Base-by-base conservation (phyloP, 192 early-diverging fungal genomes). In the Backusella mclennaniae region DNA sequence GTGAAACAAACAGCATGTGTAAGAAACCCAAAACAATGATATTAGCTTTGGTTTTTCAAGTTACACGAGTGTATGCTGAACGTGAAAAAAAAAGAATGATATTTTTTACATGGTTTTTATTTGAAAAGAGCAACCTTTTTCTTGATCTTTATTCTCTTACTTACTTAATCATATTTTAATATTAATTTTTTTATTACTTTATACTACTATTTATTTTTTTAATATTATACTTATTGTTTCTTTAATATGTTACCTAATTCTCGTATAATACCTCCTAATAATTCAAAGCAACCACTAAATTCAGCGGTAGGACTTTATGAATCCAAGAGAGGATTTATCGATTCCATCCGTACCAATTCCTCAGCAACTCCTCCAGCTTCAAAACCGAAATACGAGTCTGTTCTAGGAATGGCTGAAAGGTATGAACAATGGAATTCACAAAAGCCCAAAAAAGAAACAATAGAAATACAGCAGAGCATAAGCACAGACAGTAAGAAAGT, bases 211-310 rank as follows among this genome's bases (percentile, higher is more conserved):
- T 63, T 63, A 63, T 52, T 70, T 33, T 33, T 33, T 38, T 42
- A 26, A 31, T 49, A 39, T 39, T 53, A 14, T 49, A 21, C n/a
- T 4, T 69, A 4, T 52, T 68, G 29, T 68, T 44, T 75, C n/a
- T 38, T 63, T 77, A 39, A 38, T 42, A 76, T 76, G 75, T 44
- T 68, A 70, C 75, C 75, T 21, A 76, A 76, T 69, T 76, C 75
- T 42, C 67, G 75, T 36, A 76, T 70, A 11, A 56, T 76, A 41
- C 75, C 75, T 1, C 67, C 67, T 11, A 26, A 23, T 29, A 63
- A 63, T 35, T 36, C 38, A 52, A 19, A 33, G 0, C 26, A 14
- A 53, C n/a, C 31, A 46, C 39, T 67, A 23, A 33, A 31, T 7
- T 74, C 73, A 42, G 21, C 38, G 3, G 7, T 53, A 33, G 17